Evolutionary conservation across 495 filamentous ascomycete genomes (phyloP).

Genomic region (Bombardia bombarda): DNA sequence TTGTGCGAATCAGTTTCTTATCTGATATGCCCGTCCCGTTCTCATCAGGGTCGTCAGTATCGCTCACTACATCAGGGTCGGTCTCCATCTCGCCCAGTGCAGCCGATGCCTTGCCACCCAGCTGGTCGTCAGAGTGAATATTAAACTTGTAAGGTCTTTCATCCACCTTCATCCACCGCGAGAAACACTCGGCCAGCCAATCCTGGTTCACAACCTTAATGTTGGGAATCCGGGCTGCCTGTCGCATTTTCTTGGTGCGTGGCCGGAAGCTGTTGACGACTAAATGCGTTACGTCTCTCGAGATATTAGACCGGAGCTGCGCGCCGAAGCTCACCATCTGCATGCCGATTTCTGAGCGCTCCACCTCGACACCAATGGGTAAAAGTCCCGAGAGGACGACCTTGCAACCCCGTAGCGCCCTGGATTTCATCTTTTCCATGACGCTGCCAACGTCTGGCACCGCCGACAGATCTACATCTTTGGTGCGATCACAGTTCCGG

Average conservation of each 20-base stretch:
- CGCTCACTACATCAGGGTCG: constrained; percentile 12
- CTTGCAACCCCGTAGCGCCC: constrained; percentile 58
- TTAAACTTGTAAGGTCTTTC: constrained; percentile 67
- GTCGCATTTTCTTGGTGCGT: constrained; percentile 81
- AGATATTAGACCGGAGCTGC: constrained; percentile 49
- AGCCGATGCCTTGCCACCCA: constrained; percentile 20
- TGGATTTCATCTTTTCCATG: constrained; percentile 68
- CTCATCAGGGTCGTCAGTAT: constrained; percentile 18
- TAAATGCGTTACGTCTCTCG: constrained; percentile 39
- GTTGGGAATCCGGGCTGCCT: constrained; percentile 59
- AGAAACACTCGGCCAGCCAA: constrained; percentile 79
- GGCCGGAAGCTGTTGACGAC: constrained; percentile 51
- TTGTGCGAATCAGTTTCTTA: constrained; percentile 4
- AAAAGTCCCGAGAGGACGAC: constrained; percentile 87
- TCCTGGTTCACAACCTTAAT: constrained; percentile 85
- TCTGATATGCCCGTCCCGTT: background rate
- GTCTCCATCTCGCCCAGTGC: constrained; percentile 28
- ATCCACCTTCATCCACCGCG: constrained; percentile 65
- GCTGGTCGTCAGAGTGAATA: constrained; percentile 46
- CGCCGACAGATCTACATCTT: constrained; percentile 48
- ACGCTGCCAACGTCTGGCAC: constrained; percentile 81
- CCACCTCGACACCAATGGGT: constrained; percentile 66
- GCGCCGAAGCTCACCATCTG: constrained; percentile 85
- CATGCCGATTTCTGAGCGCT: constrained; percentile 68
- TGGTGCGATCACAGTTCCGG: too few relatives aligned